phyloP scores from a whole-genome alignment of 164 flowering plant species.

The Berberis thunbergii region DNA sequence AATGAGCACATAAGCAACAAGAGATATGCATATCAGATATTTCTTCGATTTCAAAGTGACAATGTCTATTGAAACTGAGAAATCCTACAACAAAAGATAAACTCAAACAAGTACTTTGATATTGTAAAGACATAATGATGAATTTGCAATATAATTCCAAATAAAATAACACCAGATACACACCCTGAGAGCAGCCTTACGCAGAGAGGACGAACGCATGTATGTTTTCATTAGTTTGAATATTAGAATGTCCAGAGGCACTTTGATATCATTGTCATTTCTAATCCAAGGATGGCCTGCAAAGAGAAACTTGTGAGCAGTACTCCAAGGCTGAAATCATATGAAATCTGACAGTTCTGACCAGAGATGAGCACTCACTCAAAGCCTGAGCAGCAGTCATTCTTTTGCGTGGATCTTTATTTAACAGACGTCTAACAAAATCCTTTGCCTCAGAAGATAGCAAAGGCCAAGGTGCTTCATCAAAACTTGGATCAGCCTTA shows the following conservation, averaged over 20 bases:
- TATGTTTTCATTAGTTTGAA: conserved; percentile 73
- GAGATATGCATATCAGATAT: neutral
- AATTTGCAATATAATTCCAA: neutral
- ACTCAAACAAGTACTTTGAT: neutral
- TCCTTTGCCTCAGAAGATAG: conserved; percentile 75
- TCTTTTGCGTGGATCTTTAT: conserved; percentile 76
- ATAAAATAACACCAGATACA: conserved; percentile 19
- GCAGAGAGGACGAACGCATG: conserved; percentile 79
- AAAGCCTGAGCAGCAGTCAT: conserved; percentile 88
- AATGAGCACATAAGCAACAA: neutral
- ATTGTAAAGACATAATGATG: neutral
- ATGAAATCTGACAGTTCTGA: neutral
- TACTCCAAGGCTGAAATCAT: neutral
- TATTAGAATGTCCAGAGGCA: conserved; percentile 69
- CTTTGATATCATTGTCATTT: conserved; percentile 35
- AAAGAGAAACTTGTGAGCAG: conserved; percentile 6
- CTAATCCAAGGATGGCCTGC: conserved; percentile 97
- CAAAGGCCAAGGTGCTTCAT: conserved; percentile 87
- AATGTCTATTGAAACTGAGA: no score
- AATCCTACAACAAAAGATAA: neutral
- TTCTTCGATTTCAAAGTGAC: neutral
- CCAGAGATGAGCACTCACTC: conserved; percentile 38
- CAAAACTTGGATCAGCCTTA: conserved; percentile 84
- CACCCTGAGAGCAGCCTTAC: conserved; percentile 95
- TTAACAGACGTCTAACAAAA: conserved; percentile 70